Conservation (phyloP, 31 red algal species). For the Asparagopsis taxiformis region DNA sequence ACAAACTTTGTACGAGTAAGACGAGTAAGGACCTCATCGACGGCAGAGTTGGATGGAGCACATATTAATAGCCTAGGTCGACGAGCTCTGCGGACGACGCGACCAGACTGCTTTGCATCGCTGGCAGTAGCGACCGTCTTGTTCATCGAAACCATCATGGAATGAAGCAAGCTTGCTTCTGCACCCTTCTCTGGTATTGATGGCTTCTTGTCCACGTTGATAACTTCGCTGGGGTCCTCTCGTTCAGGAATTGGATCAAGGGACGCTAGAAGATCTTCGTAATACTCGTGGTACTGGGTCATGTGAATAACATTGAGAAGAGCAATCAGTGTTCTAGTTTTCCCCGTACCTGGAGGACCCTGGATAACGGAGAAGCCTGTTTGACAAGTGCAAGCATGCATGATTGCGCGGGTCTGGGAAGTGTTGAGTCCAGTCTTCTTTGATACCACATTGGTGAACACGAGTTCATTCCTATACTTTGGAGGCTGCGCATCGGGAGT, state of each 20-base stretch:
- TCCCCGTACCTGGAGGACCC: slow-evolving; percentile 93
- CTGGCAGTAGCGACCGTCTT: slow-evolving; percentile 38
- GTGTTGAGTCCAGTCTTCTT: slow-evolving; percentile 69
- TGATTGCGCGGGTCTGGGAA: slow-evolving; percentile 77
- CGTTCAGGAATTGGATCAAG: slow-evolving; percentile 36
- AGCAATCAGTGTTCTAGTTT: slow-evolving; percentile 80
- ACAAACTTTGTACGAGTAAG: slow-evolving; percentile 74
- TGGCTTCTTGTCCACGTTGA: slow-evolving; percentile 6
- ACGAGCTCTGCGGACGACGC: slow-evolving; percentile 1
- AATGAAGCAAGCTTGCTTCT: slow-evolving; percentile 43
- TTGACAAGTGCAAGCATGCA: slow-evolving; percentile 18
- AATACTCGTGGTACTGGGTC: slow-evolving; percentile 79
- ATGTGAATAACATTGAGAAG: slow-evolving; percentile 87
- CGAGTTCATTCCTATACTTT: slow-evolving; percentile 22
- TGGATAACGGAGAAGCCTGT: slow-evolving; percentile 78
- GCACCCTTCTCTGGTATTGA: slow-evolving; percentile 11
- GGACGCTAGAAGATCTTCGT: slow-evolving; percentile 74
- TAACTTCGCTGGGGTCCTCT: slow-evolving; percentile 9
- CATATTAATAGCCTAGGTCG: slow-evolving; percentile 84
- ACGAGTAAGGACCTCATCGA: slow-evolving; percentile 84
- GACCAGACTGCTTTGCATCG: slow-evolving; percentile 7
- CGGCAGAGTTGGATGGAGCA: slow-evolving; percentile 93
- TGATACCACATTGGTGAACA: slow-evolving; percentile 46
- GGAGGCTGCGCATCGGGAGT: not conserved
- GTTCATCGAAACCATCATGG: slow-evolving; percentile 69